Evolutionary conservation across 2,329 filamentous ascomycete species (phyloP).

Genomic region (Penicillium sp.): DNA sequence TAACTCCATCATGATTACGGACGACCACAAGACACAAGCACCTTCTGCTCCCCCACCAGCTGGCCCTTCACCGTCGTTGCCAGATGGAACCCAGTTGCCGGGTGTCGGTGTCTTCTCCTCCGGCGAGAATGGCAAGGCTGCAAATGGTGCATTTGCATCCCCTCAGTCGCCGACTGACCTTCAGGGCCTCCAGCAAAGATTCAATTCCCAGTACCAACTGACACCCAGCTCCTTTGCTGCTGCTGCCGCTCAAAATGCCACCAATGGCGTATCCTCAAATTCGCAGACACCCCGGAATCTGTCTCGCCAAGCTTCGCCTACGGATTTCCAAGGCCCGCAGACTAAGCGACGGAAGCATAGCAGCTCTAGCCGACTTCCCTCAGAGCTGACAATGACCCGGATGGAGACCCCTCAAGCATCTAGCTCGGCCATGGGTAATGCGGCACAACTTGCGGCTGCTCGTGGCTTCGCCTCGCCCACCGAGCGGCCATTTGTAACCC

Average conservation of each 20-base stretch:
- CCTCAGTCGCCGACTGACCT: constrained; percentile 58
- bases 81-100: constrained; percentile 44
- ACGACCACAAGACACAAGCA: constrained; percentile 89
- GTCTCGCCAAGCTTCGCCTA: constrained; percentile 74
- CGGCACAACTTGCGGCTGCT: constrained; percentile 45
- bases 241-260: constrained; percentile 33
- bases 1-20: constrained; percentile 91
- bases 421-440: constrained; percentile 42
- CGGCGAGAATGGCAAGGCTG: constrained; percentile 31
- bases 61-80: constrained; percentile 36
- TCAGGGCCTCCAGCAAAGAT: constrained; percentile 58
- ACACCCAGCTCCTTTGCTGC: constrained; percentile 42
- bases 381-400: constrained; percentile 77
- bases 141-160: constrained; percentile 24
- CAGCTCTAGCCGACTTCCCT: constrained; percentile 67
- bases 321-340: constrained; percentile 62
- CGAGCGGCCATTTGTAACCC: constrained; percentile 51
- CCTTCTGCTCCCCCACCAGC: constrained; percentile 41
- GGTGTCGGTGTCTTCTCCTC: constrained; percentile 48
- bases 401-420: constrained; percentile 61
- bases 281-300: constrained; percentile 62
- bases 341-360: constrained; percentile 84
- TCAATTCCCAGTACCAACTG: constrained; percentile 46
- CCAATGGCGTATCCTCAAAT: constrained; percentile 42
- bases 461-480: constrained; percentile 39